These are phyloP conservation scores for Pilasporangium apinafurcum DNA, from an alignment of 352 stramenopile genomes.

Conservation along the genomic window DNA sequence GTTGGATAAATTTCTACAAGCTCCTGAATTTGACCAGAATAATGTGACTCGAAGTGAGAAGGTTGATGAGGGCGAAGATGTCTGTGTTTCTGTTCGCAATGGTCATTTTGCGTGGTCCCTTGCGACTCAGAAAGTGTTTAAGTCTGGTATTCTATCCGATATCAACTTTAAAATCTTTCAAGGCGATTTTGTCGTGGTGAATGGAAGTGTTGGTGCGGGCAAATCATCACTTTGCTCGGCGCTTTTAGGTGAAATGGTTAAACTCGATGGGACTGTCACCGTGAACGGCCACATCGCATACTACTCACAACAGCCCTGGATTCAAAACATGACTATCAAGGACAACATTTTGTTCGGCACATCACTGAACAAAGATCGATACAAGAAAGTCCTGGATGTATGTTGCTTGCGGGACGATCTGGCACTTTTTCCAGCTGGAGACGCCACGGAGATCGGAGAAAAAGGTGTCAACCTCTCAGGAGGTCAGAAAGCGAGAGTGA, in stretches of 20 bases:
- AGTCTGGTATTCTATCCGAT: conserved; percentile 13
- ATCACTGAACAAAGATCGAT: conserved; percentile 34
- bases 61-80: background rate
- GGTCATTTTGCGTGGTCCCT: conserved; percentile 13
- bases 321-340: conserved; percentile 93
- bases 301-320: conserved; percentile 86
- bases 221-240: conserved; percentile 54
- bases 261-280: conserved; percentile 19
- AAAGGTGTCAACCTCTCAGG: conserved; percentile 92
- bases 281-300: conserved; percentile 45
- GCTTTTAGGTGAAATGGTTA: conserved; percentile 84
- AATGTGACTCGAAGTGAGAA: conserved; percentile 12
- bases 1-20: conserved; percentile 23
- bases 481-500: conserved; percentile 86
- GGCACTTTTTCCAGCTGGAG: conserved; percentile 69
- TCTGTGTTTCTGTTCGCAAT: background rate
- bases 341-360: conserved; percentile 94
- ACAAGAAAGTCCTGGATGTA: conserved; percentile 41
- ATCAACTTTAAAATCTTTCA: conserved; percentile 30
- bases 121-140: no score
- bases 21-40: conserved; percentile 14
- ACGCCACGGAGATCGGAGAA: conserved; percentile 93
- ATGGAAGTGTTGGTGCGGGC: conserved; percentile 35
- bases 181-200: conserved; percentile 47
- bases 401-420: conserved; percentile 87